A percentile compares a stretch with the other conserved stretches of the same genome.
These are phyloP conservation scores for Podosphaera fusca DNA, from an alignment of 2,329 filamentous ascomycete genomes.

Conservation along the genomic window DNA sequence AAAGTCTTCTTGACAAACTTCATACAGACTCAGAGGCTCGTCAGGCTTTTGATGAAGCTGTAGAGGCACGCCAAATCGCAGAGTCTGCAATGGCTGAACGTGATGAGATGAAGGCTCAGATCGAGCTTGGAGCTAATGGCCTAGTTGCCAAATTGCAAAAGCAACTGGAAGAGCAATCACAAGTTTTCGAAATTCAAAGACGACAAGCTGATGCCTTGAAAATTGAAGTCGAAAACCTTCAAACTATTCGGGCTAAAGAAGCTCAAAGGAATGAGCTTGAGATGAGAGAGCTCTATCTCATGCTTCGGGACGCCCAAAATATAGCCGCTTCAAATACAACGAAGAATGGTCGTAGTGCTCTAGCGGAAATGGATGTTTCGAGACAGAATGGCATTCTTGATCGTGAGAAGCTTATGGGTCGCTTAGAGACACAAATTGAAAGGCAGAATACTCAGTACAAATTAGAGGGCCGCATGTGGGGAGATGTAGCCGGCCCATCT, in stretches of 20 bases:
- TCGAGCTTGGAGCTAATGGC: slow-evolving; percentile 82
- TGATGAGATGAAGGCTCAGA: slow-evolving; percentile 74
- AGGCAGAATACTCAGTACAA: slow-evolving; percentile 95
- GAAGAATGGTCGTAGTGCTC: slow-evolving; percentile 27
- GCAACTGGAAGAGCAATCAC: slow-evolving; percentile 78
- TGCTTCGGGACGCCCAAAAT: slow-evolving; percentile 93
- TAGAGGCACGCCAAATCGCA: slow-evolving; percentile 77
- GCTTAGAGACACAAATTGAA: slow-evolving; percentile 85
- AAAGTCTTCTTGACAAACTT: slow-evolving; percentile 80
- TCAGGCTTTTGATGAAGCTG: slow-evolving; percentile 73
- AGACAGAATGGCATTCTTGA: slow-evolving; percentile 85
- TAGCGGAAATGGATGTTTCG: slow-evolving; percentile 41
- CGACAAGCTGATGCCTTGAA: slow-evolving; percentile 76
- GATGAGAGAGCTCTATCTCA: slow-evolving; percentile 87
- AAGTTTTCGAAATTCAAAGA: slow-evolving; percentile 71
- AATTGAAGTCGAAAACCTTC: slow-evolving; percentile 68
- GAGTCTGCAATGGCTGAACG: slow-evolving; percentile 90
- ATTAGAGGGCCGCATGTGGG: slow-evolving; percentile 81
- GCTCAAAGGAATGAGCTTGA: slow-evolving; percentile 88
- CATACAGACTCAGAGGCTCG: slow-evolving; percentile 91
- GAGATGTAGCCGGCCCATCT: slow-evolving; percentile 59
- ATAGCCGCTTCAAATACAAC: slow-evolving; percentile 68
- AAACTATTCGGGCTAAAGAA: slow-evolving; percentile 70
- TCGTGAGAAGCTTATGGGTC: slow-evolving; percentile 75
- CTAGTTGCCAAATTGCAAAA: slow-evolving; percentile 80